Evolutionary conservation across 176 grass and related monocot species (phyloP).

Genomic region (Ensete glaucum): DNA sequence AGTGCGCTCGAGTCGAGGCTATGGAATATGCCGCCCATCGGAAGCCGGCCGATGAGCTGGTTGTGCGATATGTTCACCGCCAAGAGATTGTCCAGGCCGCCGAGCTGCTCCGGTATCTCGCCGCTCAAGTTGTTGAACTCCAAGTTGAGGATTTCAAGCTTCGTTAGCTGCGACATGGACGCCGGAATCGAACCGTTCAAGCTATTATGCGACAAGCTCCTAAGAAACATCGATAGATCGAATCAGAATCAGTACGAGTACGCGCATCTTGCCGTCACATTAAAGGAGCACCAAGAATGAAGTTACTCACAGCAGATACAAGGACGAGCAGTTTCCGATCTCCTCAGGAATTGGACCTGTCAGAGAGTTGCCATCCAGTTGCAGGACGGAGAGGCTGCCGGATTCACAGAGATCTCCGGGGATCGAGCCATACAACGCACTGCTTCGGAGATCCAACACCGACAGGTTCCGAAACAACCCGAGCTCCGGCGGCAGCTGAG

Average conservation of each 20-base stretch:
- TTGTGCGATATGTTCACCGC: conserved; percentile 94
- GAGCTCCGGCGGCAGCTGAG: conserved; percentile 78
- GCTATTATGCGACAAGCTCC: conserved; percentile 81
- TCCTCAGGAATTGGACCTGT: conserved; percentile 61
- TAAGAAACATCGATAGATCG: conserved; percentile 2
- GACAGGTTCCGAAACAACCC: conserved; percentile 63
- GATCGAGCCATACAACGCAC: conserved; percentile 40
- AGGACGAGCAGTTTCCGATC: conserved; percentile 60
- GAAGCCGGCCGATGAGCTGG: conserved; percentile 71
- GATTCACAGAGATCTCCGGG: conserved; percentile 77
- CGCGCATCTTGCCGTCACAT: neutral
- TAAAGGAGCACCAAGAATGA: neutral
- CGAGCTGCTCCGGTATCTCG: conserved; percentile 84
- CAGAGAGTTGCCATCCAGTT: conserved; percentile 80
- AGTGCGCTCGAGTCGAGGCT: conserved; percentile 71
- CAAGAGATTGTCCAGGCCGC: conserved; percentile 53
- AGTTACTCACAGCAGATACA: conserved; percentile 73
- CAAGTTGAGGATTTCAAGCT: conserved; percentile 77
- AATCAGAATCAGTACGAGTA: neutral
- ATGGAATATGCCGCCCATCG: conserved; percentile 63
- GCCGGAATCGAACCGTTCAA: conserved; percentile 59
- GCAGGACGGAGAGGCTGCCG: conserved; percentile 65
- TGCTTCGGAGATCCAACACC: conserved; percentile 75
- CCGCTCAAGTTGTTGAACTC: conserved; percentile 78
- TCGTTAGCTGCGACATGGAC: conserved; percentile 47